Conservation (phyloP, 768 basidiomycete species). For the Psilocybe cyanescens region DNA sequence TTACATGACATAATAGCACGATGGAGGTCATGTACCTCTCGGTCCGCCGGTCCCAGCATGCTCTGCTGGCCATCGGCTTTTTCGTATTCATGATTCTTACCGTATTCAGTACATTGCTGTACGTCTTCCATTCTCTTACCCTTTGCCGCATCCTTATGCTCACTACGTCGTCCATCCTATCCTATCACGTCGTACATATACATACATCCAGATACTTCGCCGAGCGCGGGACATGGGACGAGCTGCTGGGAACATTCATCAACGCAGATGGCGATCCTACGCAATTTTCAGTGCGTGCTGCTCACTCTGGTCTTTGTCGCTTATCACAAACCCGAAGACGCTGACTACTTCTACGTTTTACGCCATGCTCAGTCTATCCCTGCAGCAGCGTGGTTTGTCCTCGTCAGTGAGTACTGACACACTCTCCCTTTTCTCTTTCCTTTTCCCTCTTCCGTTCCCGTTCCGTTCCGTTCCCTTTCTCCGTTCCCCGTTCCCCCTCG, state of each 20-base stretch:
- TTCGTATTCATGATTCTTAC: constrained; percentile 90
- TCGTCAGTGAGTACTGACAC: constrained; percentile 66
- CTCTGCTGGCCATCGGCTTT: constrained; percentile 82
- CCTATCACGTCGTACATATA: no score
- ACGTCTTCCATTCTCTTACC: constrained; percentile 27
- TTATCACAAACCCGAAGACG: neutral
- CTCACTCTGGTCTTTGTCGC: neutral
- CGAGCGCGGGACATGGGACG: constrained; percentile 91
- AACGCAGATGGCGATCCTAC: constrained; percentile 85
- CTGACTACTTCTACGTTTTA: neutral
- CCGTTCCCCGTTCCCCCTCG: no score
- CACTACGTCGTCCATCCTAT: no score
- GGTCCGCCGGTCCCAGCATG: constrained; percentile 84
- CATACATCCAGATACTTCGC: constrained; percentile 70
- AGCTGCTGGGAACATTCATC: constrained; percentile 76
- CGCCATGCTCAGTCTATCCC: constrained; percentile 37
- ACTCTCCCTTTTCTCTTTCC: neutral
- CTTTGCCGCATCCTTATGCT: neutral
- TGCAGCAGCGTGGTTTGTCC: constrained; percentile 69
- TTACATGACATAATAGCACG: constrained; percentile 48
- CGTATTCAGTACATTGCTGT: constrained; percentile 87
- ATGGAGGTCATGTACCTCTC: constrained; percentile 95
- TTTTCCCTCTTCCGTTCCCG: no score
- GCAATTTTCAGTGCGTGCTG: constrained; percentile 65
- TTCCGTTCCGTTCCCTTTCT: no score